Evolutionary conservation across 441 rosid species (phyloP), one percentile per base, ranked within the genome.

Genomic region (Gossypium lobatum): DNA sequence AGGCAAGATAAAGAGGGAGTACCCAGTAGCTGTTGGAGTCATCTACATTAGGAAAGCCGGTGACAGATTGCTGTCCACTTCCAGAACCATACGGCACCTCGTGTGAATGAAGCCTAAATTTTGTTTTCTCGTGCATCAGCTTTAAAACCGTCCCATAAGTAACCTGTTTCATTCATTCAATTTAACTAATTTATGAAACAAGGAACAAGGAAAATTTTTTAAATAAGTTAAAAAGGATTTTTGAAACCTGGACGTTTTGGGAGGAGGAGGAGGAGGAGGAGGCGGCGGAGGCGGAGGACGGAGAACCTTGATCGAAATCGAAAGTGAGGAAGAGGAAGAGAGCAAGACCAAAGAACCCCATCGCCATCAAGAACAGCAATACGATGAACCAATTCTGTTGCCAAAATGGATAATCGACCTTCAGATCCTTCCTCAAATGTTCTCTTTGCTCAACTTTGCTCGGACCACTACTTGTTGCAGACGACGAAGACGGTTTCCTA

Each of bases 81-180:
- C 99, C 99, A 13, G 99, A 91, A 42, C 99, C 99, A 21, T 93
- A 95, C 0, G 99, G 99, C 66, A 95, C 99, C 50, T 95, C 99
- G 48, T 95, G 99, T 1, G 99, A 95, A 83, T 95, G 98, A 48
- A 95, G 76, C 78, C 99, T 76, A 70, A 79, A 83, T 65, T 82
- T 95, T 1, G 99, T 93, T 82, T 75, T 88, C 85, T 95, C 99
- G 28, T 95, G 99, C 96, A 86, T 89, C 84, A 93, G 79, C 91
- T 95, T 95, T 14, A 95, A 73, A 78, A 85, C 91, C 31, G 91
- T 76, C 34, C 99, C 99, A 72, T 91, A 95, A 11, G 97, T 91
- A 39, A 95, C 82, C 99, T 95, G 82, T 60, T 17, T 23, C 60
- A 64, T 70, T 50, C 61, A 64, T 46, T 42, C 25, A 23, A 14